A percentile compares a stretch with the other conserved stretches of the same genome.
Evolutionary conservation across 331 rosid species (phyloP).

Genomic region (Rosa hybrid): DNA sequence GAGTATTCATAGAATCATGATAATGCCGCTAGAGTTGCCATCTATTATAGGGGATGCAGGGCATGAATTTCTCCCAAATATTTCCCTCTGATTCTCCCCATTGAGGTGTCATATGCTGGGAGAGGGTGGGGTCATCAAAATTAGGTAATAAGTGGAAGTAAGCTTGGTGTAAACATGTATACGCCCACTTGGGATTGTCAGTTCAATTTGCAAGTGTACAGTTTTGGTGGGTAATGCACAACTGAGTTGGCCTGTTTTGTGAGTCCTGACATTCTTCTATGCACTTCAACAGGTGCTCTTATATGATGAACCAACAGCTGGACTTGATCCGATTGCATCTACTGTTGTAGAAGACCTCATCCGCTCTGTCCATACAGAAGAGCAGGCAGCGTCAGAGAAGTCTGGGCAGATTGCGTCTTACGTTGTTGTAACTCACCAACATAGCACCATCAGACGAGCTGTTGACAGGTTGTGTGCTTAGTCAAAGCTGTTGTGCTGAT

Average conservation of each 20-base stretch:
- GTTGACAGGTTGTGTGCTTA: conserved; percentile 69
- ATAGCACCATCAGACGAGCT: conserved; percentile 93
- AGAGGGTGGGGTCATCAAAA: background rate
- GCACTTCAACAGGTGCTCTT: conserved; percentile 66
- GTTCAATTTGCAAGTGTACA: background rate
- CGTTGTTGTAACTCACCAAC: conserved; percentile 97
- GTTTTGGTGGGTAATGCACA: background rate
- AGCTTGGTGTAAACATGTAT: background rate
- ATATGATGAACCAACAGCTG: conserved; percentile 98
- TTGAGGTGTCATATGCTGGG: background rate
- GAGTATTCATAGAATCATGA: background rate
- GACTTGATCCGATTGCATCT: conserved; percentile 99
- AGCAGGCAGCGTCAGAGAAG: conserved; percentile 58
- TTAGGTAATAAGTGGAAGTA: background rate
- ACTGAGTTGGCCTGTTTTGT: conserved; percentile 3
- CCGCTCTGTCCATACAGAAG: conserved; percentile 89
- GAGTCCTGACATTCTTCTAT: conserved; percentile 21
- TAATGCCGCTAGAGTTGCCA: background rate
- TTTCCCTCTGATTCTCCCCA: background rate
- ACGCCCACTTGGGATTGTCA: background rate
- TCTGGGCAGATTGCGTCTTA: conserved; percentile 89
- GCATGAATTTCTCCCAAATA: background rate
- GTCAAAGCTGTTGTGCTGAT: background rate
- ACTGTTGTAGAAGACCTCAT: conserved; percentile 98
- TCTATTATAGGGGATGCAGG: background rate